These are phyloP conservation scores for Amylocarpus encephaloides DNA, from an alignment of 2,329 filamentous ascomycete genomes.

Conservation along the genomic window DNA sequence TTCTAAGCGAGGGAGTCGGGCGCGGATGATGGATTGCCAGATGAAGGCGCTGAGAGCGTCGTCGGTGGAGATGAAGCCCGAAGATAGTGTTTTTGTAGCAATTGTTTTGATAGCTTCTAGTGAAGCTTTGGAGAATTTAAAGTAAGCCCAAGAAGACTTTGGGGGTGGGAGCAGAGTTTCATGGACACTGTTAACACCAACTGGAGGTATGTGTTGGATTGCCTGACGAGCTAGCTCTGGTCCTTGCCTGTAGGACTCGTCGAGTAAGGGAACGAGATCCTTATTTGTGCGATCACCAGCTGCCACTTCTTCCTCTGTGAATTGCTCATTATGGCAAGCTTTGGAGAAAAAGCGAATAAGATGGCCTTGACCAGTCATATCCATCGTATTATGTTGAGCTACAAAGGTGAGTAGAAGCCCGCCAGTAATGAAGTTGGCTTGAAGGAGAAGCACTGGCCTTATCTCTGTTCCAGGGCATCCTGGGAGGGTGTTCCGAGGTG, in stretches of 20 bases:
- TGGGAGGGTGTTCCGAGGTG: slow-evolving; percentile 37
- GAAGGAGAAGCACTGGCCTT: slow-evolving; percentile 40
- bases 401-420: slow-evolving; percentile 44
- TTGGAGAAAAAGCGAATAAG: slow-evolving; percentile 44
- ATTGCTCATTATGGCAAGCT: slow-evolving; percentile 40
- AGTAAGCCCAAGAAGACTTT: slow-evolving; percentile 39
- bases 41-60: slow-evolving; percentile 1
- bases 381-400: slow-evolving; percentile 44
- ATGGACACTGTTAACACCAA: not conserved
- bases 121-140: slow-evolving; percentile 35
- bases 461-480: slow-evolving; percentile 22
- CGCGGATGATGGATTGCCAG: slow-evolving; percentile 2
- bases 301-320: slow-evolving; percentile 39
- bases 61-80: not conserved
- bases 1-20: not conserved
- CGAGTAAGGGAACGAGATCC: slow-evolving; percentile 36
- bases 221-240: slow-evolving; percentile 34
- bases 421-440: slow-evolving; percentile 41
- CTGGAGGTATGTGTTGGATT: slow-evolving; percentile 15
- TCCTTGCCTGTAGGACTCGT: slow-evolving; percentile 31
- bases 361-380: slow-evolving; percentile 44
- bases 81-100: not conserved
- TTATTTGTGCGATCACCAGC: slow-evolving; percentile 38
- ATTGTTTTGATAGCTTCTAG: slow-evolving; percentile 36
- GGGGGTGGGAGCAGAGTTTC: slow-evolving; percentile 7